Conservation (phyloP, 1,284 basidiomycete species). For the Microbotryum scabiosae region DNA sequence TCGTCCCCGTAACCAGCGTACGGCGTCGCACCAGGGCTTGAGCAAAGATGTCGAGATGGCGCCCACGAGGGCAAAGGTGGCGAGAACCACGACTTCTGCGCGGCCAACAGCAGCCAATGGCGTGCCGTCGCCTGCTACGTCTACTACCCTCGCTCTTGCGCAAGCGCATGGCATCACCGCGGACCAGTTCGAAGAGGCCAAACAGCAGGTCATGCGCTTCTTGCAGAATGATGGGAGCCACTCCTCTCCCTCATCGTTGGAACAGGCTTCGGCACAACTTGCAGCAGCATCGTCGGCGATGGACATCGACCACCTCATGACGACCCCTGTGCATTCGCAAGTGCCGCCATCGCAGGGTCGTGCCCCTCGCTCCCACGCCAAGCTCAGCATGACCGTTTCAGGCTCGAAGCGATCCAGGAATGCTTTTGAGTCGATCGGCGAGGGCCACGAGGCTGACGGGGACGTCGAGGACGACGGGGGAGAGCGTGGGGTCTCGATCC, state of each 20-base stretch:
- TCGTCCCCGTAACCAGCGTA: background rate
- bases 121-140: background rate
- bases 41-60: background rate
- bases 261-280: too few species aligned
- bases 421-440: too few species aligned
- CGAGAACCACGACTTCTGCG: background rate
- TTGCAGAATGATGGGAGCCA: constrained; percentile 4
- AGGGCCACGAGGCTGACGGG: too few species aligned
- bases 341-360: too few species aligned
- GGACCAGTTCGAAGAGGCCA: constrained; percentile 23
- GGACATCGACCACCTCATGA: too few species aligned
- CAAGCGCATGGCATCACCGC: constrained; percentile 19
- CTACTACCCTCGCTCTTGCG: constrained; percentile 1
- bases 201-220: constrained; percentile 17
- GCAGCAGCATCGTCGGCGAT: too few species aligned
- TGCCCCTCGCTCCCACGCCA: too few species aligned
- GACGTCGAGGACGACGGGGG: too few species aligned
- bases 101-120: background rate
- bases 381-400: too few species aligned
- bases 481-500: background rate
- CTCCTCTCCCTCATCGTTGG: too few species aligned
- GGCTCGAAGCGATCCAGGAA: too few species aligned
- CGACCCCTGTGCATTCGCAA: too few species aligned
- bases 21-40: background rate
- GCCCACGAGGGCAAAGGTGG: background rate